phyloP scores from a whole-genome alignment of 192 early-diverging fungal species.

The Entomortierella beljakovae region DNA sequence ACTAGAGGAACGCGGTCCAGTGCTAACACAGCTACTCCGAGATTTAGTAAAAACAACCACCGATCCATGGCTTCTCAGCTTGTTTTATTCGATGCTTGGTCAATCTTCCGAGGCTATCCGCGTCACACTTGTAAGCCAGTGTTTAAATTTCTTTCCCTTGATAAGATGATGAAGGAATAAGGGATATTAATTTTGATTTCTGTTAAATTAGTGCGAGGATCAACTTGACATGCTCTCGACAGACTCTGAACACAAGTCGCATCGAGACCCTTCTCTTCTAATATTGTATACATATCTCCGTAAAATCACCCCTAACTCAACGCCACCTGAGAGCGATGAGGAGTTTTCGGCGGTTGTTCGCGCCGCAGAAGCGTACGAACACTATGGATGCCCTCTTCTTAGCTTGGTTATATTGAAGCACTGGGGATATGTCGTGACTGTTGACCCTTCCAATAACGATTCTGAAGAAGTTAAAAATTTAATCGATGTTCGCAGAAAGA shows the following conservation, averaged over 20 bases:
- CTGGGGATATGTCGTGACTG: constrained; percentile 54
- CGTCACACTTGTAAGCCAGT: constrained; percentile 64
- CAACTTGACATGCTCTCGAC: background rate
- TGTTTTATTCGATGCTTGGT: constrained; percentile 60
- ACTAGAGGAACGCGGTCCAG: constrained; percentile 47
- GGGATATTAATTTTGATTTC: too few species aligned
- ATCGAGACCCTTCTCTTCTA: constrained; percentile 75
- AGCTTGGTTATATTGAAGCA: constrained; percentile 78
- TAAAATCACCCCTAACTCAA: constrained; percentile 60
- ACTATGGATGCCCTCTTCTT: constrained; percentile 80
- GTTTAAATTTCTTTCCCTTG: background rate
- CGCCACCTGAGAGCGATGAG: constrained; percentile 59
- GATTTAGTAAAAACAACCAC: constrained; percentile 22
- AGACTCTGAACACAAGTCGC: constrained; percentile 2
- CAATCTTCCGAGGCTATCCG: constrained; percentile 68
- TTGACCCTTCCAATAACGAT: constrained; percentile 11
- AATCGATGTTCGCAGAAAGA: constrained; percentile 27
- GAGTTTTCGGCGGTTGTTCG: constrained; percentile 74
- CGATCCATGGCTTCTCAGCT: constrained; percentile 46
- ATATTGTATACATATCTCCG: constrained; percentile 78
- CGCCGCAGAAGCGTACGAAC: constrained; percentile 77
- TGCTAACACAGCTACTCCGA: constrained; percentile 29
- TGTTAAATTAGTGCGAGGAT: constrained; percentile 18
- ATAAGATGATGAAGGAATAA: too few species aligned
- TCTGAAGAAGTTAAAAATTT: constrained; percentile 18